These are phyloP conservation scores for Camellia japonica DNA, from an alignment of 148 eudicot species.

Conservation along the genomic window DNA sequence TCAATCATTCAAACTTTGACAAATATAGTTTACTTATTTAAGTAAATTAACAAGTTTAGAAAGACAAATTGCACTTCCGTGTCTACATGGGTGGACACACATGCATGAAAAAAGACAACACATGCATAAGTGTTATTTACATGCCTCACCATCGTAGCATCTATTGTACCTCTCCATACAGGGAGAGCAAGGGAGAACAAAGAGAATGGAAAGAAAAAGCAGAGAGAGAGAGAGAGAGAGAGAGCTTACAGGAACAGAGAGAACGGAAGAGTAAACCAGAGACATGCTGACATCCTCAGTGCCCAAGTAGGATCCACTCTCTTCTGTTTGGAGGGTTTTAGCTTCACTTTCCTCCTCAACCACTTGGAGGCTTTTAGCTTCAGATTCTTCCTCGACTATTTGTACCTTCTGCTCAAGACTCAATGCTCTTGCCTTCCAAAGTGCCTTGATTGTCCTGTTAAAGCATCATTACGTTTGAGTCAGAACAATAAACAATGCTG, in stretches of 20 bases:
- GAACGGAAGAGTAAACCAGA: constrained; percentile 60
- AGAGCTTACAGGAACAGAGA: constrained; percentile 72
- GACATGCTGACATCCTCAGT: constrained; percentile 77
- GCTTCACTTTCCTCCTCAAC: constrained; percentile 77
- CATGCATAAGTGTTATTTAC: background rate
- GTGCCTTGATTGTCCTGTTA: constrained; percentile 86
- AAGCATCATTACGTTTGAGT: background rate
- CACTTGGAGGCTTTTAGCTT: constrained; percentile 30
- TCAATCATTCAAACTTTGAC: background rate
- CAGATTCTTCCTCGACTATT: constrained; percentile 54
- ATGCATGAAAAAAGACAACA: background rate
- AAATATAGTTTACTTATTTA: background rate
- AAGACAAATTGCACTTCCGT: background rate
- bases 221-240: constrained; percentile 1
- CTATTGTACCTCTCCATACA: background rate
- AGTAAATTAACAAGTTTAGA: background rate
- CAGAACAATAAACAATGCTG: background rate
- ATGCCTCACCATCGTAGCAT: background rate
- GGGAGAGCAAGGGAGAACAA: background rate
- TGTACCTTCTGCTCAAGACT: constrained; percentile 88
- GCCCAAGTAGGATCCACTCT: constrained; percentile 71
- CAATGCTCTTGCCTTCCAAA: constrained; percentile 90
- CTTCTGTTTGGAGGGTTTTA: constrained; percentile 63
- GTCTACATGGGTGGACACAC: background rate
- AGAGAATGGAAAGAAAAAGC: constrained; percentile 51